phyloP scores from a whole-genome alignment of 2,329 filamentous ascomycete species.

The Curvularia verruculosa region DNA sequence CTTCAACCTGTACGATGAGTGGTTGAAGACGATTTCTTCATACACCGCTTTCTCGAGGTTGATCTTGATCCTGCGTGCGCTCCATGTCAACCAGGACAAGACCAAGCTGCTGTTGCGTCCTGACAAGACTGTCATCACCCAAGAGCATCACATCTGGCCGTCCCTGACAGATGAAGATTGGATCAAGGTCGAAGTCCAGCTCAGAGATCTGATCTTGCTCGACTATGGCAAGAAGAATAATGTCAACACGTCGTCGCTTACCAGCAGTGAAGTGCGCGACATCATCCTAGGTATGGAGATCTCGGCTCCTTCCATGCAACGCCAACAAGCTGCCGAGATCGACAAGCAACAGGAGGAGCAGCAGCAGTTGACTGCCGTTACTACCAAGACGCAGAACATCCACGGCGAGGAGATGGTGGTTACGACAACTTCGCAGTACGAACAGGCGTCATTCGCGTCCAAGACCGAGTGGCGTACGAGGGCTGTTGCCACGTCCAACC shows the following conservation, averaged over 20 bases:
- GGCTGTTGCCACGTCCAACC: conserved; percentile 93
- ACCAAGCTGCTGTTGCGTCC: conserved; percentile 93
- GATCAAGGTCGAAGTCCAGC: conserved; percentile 98
- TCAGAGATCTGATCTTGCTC: conserved; percentile 94
- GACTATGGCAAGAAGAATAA: conserved; percentile 99
- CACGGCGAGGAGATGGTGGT: conserved; percentile 98
- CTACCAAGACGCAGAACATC: conserved; percentile 96
- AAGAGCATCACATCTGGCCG: conserved; percentile 99
- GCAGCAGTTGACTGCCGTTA: conserved; percentile 93
- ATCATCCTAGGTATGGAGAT: conserved; percentile 99
- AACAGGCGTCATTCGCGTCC: conserved; percentile 95
- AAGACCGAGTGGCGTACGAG: conserved; percentile 99
- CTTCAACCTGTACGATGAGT: conserved; percentile 98
- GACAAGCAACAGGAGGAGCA: conserved; percentile 99
- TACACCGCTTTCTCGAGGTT: conserved; percentile 98
- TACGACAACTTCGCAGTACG: conserved; percentile 96
- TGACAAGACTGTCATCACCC: conserved; percentile 97
- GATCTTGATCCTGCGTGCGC: conserved; percentile 87
- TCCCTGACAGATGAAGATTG: conserved; percentile 93
- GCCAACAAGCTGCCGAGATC: conserved; percentile 97
- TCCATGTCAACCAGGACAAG: conserved; percentile 98
- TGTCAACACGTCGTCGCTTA: conserved; percentile 96
- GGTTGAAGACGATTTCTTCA: conserved; percentile 97
- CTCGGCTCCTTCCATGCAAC: conserved; percentile 94
- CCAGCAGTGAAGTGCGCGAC: conserved; percentile 94